phyloP scores from a whole-genome alignment of 2,329 filamentous ascomycete species.

The Fusarium sp. region DNA sequence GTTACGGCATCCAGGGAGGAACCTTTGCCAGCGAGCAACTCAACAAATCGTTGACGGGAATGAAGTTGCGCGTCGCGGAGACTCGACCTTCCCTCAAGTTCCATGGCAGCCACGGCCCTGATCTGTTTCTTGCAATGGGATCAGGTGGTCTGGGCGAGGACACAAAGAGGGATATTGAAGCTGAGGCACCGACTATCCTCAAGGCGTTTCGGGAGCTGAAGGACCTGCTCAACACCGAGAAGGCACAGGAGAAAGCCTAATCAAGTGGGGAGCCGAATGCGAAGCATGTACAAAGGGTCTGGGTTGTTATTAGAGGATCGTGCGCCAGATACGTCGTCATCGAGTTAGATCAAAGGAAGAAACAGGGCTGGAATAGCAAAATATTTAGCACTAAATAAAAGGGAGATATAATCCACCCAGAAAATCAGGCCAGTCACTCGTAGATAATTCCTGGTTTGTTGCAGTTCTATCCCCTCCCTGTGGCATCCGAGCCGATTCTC shows the following conservation, averaged over 20 bases:
- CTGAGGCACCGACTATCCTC: slow-evolving; percentile 7
- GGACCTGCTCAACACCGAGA: slow-evolving; percentile 4
- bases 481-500: background rate
- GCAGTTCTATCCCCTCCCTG: background rate
- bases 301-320: background rate
- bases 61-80: slow-evolving; percentile 22
- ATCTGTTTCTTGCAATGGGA: slow-evolving; percentile 19
- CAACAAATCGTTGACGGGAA: background rate
- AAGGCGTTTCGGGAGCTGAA: slow-evolving; percentile 23
- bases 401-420: background rate
- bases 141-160: slow-evolving; percentile 22
- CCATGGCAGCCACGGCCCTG: slow-evolving; percentile 3
- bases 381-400: background rate
- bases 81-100: slow-evolving; percentile 22
- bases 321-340: too few relatives aligned
- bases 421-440: background rate
- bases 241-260: background rate
- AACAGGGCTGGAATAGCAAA: background rate
- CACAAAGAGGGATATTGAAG: slow-evolving; percentile 24
- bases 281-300: background rate
- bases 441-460: background rate
- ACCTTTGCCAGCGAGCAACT: background rate
- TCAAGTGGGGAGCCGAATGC: background rate
- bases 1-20: slow-evolving; percentile 32
- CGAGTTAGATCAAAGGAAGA: background rate